Evolutionary conservation across 345 rosid species (phyloP).

Genomic region (Aethionema arabicum): DNA sequence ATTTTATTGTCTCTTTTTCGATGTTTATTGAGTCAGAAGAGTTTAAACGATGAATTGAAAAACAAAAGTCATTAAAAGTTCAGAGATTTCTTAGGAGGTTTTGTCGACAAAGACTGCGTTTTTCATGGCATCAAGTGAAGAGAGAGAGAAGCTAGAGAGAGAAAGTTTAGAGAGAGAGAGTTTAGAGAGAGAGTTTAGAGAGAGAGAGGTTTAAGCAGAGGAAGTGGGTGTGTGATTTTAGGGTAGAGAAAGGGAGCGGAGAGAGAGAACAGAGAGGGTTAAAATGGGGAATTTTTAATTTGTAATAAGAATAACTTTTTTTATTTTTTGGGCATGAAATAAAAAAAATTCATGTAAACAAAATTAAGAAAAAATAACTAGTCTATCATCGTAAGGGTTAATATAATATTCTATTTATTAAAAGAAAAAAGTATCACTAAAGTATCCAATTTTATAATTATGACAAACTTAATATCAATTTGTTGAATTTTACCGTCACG

Average conservation of each 20-base stretch:
- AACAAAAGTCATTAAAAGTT: slow-evolving; percentile 28
- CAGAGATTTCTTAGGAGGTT: slow-evolving; percentile 28
- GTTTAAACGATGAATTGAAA: slow-evolving; percentile 31
- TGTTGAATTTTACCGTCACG: no score
- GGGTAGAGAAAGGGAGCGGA: slow-evolving; percentile 37
- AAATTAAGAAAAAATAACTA: no score
- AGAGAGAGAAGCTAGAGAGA: slow-evolving; percentile 25
- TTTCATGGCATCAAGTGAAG: slow-evolving; percentile 27
- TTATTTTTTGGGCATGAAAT: no score
- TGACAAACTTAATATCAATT: no score
- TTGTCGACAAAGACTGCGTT: slow-evolving; percentile 23
- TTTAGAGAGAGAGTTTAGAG: slow-evolving; percentile 25
- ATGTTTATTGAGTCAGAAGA: slow-evolving; percentile 22
- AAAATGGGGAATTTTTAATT: no score
- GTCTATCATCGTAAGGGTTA: no score
- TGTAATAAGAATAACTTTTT: no score
- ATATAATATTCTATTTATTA: no score
- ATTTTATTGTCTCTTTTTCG: slow-evolving; percentile 12
- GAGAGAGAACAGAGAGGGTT: neutral
- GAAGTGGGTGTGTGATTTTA: slow-evolving; percentile 38
- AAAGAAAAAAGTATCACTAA: no score
- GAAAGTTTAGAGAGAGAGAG: neutral
- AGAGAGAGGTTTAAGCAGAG: slow-evolving; percentile 33
- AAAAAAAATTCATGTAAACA: no score
- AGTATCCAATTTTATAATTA: no score